Base-by-base conservation (phyloP, 2,329 filamentous ascomycete species). In the Hypoxylon sp. region DNA sequence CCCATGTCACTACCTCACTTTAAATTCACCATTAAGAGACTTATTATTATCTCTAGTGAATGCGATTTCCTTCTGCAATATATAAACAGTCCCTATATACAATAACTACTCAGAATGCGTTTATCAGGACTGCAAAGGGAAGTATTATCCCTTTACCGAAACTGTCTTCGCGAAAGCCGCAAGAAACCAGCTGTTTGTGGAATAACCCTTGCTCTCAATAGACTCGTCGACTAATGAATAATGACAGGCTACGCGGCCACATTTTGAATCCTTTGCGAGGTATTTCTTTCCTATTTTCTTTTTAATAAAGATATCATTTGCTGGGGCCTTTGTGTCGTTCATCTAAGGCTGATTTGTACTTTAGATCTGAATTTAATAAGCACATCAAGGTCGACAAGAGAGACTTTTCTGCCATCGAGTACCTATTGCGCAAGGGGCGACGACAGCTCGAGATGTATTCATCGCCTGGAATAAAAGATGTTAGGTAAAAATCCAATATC, bases 41-140 rank as follows among this genome's bases (percentile, higher is more conserved):
- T 3, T 4, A 0, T 44, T 44, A 19, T 19, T 44, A 44, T 44
- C 39, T 19, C 10, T 5, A 19, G 39, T 19, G 39, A 22, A 5
- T 44, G 17, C 17, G 39, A 44, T 44, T 22, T 19, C 39, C 8
- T 22, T 22, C 8, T 11, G 17, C 5, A 44, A 44, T 44, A 22
- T 22, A 22, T 22, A 44, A 44, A 29, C n/a, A 19, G 19, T 44
- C 9, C 35, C 24, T n/a, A 42, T 0, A 47, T n/a, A 37, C 51
- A 55, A 26, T 14, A 19, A 26, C 3, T 1, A 47, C 13, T 33
- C 19, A 74, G 62, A 35, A 83, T 83, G 83, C 86, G 89, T 74
- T 84, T 94, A 26, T 97, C 94, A 6, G 96, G 96, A 37, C 84
- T 98, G n/a, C 95, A 98, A 79, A 91, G 88, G 75, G 94, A 97